Percentiles rank a stretch among this genome's conserved stretches.
Evolutionary conservation across 108 stramenopile genomes (phyloP).

Genomic region (Seminavis robusta): DNA sequence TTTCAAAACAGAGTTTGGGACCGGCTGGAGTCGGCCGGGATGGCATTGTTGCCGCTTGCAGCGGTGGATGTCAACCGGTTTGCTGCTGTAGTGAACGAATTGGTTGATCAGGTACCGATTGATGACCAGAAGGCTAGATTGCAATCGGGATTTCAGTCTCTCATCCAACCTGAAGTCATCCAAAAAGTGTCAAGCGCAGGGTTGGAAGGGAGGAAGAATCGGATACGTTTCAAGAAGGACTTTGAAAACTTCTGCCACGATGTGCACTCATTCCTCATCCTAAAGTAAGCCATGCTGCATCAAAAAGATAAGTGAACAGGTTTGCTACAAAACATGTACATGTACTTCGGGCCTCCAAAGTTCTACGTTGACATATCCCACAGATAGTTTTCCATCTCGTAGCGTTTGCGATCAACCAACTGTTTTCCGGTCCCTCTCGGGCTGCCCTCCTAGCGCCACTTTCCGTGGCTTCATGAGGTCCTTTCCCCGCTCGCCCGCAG

Average conservation of each 20-base stretch:
- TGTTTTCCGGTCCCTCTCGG: no score
- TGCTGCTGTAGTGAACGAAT: conserved; percentile 47
- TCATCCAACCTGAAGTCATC: conserved; percentile 64
- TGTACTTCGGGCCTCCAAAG: no score
- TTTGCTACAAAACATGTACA: no score
- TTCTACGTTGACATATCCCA: no score
- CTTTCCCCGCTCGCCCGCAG: no score
- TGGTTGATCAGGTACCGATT: conserved; percentile 48
- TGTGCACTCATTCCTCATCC: conserved; percentile 72
- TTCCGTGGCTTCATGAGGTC: no score
- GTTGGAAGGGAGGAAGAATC: conserved; percentile 65
- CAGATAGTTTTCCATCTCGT: no score
- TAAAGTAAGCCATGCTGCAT: no score
- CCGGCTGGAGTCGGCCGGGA: conserved; percentile 71
- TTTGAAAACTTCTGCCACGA: conserved; percentile 77
- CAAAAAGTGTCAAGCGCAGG: conserved; percentile 47
- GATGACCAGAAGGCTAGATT: conserved; percentile 55
- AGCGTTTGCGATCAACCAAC: no score
- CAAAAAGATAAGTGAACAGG: no score
- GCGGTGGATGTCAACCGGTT: conserved; percentile 64
- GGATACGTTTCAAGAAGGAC: conserved; percentile 63
- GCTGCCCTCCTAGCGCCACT: no score
- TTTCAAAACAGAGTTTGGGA: conserved; percentile 77
- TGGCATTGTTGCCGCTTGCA: conserved; percentile 57
- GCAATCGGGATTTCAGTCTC: conserved; percentile 46